Conservation (phyloP, 345 rosid genomes). For the Salix exigua region DNA sequence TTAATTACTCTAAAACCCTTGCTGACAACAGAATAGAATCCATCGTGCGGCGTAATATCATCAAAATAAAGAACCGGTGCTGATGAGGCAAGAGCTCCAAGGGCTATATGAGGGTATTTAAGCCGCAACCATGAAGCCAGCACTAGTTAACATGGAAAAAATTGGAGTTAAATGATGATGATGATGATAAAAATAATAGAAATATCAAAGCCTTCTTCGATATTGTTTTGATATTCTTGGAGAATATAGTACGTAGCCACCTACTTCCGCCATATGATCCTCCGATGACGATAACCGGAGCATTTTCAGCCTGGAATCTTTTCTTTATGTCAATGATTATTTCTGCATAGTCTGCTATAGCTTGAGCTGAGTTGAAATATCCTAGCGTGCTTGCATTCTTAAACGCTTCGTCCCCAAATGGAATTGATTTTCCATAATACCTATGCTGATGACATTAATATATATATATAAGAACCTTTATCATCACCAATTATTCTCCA, state of each 20-base stretch:
- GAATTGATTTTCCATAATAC: conserved; percentile 45
- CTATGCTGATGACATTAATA: conserved; percentile 30
- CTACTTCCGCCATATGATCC: conserved; percentile 85
- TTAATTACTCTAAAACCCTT: conserved; percentile 30
- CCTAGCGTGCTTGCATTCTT: conserved; percentile 43
- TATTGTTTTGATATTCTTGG: not conserved
- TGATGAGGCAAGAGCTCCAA: conserved; percentile 55
- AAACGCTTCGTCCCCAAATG: conserved; percentile 47
- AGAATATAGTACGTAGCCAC: not conserved
- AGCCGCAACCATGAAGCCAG: conserved; percentile 53
- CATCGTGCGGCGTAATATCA: conserved; percentile 27
- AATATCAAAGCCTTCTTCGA: not conserved
- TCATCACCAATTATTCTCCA: not conserved
- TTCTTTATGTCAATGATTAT: conserved; percentile 46
- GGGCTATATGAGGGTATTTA: conserved; percentile 50
- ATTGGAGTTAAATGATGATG: not conserved
- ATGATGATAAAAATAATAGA: not conserved
- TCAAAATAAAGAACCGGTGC: conserved; percentile 53
- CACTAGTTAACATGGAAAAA: conserved; percentile 18
- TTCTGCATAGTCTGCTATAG: conserved; percentile 57
- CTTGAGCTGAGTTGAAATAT: conserved; percentile 55
- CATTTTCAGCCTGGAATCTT: conserved; percentile 25
- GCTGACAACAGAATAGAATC: conserved; percentile 31
- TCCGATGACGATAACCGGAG: conserved; percentile 62
- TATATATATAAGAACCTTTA: not conserved